Percentiles rank a stretch among this genome's conserved stretches.
phyloP scores from a whole-genome alignment of 352 stramenopile genomes.

The Globisporangium spiculum region DNA sequence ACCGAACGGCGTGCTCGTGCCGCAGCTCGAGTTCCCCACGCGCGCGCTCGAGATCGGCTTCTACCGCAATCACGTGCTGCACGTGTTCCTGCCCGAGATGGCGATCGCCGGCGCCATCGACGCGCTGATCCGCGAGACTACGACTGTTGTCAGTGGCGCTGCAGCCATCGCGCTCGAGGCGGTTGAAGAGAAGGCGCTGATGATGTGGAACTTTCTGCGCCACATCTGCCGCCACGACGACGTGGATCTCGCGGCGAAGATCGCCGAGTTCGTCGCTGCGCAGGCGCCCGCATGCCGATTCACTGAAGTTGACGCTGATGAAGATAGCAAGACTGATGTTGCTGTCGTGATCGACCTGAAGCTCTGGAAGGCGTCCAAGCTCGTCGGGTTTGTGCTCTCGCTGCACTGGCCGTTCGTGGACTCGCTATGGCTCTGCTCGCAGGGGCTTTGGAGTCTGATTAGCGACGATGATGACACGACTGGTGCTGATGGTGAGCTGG shows the following conservation, averaged over 20 bases:
- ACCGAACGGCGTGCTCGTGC: conserved; percentile 36
- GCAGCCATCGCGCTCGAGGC: conserved; percentile 24
- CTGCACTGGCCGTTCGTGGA: conserved; percentile 79
- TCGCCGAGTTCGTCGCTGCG: conserved; percentile 32
- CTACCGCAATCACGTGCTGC: conserved; percentile 84
- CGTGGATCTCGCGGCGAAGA: conserved; percentile 37
- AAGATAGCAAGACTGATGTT: not conserved
- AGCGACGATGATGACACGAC: not conserved
- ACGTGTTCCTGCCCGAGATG: conserved; percentile 80
- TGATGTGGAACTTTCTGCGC: conserved; percentile 59
- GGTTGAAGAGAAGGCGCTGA: conserved; percentile 38
- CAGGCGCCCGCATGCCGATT: conserved; percentile 13
- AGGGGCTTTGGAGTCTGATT: conserved; percentile 44
- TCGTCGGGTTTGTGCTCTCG: conserved; percentile 59
- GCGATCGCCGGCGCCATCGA: conserved; percentile 61
- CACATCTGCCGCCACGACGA: conserved; percentile 66
- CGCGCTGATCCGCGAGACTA: conserved; percentile 25
- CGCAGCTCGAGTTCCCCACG: conserved; percentile 56
- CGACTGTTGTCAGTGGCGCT: conserved; percentile 2
- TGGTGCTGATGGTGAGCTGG: not conserved
- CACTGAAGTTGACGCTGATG: too few relatives aligned
- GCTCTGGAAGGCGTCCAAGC: conserved; percentile 35
- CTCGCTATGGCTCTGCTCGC: conserved; percentile 60
- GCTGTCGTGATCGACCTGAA: conserved; percentile 29
- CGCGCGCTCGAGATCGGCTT: conserved; percentile 75